These are phyloP conservation scores for Saksenaea vasiformis DNA, from an alignment of 371 early-diverging fungal species.

Conservation along the genomic window DNA sequence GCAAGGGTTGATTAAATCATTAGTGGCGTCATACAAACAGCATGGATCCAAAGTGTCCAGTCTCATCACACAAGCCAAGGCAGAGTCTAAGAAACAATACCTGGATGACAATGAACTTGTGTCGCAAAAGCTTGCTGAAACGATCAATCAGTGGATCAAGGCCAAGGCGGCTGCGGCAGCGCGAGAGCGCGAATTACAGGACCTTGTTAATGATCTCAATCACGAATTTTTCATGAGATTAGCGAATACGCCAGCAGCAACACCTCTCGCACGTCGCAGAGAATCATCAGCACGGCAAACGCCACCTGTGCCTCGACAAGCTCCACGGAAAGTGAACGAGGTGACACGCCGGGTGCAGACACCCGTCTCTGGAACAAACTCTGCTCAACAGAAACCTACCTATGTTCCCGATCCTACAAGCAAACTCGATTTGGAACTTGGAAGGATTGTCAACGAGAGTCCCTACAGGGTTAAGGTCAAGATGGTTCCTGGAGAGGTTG, in stretches of 20 bases:
- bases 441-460: background rate
- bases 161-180: constrained; percentile 27
- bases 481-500: constrained; percentile 41
- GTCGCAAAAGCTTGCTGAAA: constrained; percentile 45
- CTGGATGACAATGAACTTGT: constrained; percentile 48
- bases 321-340: background rate
- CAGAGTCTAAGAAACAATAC: constrained; percentile 44
- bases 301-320: constrained; percentile 1
- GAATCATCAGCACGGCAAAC: constrained; percentile 7
- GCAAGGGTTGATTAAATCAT: constrained; percentile 41
- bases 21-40: constrained; percentile 32
- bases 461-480: constrained; percentile 10
- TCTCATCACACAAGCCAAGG: constrained; percentile 28
- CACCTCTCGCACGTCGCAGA: constrained; percentile 4
- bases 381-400: background rate
- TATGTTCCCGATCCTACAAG: constrained; percentile 34
- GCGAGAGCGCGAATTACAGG: constrained; percentile 41
- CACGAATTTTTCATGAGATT: constrained; percentile 52
- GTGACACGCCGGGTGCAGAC: background rate
- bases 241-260: constrained; percentile 35
- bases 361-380: constrained; percentile 9
- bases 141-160: constrained; percentile 49
- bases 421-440: constrained; percentile 18
- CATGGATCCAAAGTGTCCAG: constrained; percentile 28
- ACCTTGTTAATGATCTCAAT: constrained; percentile 39